A percentile compares a stretch with the other conserved stretches of the same genome.
Conservation (phyloP, 148 eudicot species). For the Fagopyrum esculentum region DNA sequence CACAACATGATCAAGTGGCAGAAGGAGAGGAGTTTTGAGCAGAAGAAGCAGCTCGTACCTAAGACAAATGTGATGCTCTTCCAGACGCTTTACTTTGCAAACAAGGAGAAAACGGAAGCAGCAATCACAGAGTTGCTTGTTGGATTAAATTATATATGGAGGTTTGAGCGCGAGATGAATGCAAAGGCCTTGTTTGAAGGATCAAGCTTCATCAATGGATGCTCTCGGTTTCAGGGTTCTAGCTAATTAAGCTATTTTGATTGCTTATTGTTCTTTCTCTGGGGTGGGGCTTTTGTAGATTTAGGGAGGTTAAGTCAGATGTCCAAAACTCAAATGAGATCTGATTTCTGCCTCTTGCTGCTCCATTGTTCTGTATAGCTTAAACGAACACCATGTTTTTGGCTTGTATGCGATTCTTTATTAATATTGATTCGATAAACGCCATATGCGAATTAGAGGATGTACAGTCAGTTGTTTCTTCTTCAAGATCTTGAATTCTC, state of each 20-base stretch:
- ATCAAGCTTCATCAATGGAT: conserved; percentile 17
- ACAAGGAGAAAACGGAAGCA: conserved; percentile 73
- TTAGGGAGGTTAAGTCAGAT: neutral
- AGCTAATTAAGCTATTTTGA: neutral
- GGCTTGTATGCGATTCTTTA: neutral
- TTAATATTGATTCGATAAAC: too few species aligned
- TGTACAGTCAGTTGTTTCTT: too few species aligned
- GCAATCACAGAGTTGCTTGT: conserved; percentile 85
- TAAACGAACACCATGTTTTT: neutral
- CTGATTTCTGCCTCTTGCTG: neutral
- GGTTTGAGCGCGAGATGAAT: conserved; percentile 87
- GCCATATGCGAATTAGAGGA: too few species aligned
- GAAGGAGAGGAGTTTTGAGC: conserved; percentile 83
- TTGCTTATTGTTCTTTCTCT: neutral
- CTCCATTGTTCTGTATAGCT: neutral
- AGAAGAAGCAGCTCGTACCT: conserved; percentile 32
- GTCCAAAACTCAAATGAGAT: neutral
- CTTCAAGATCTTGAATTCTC: too few species aligned
- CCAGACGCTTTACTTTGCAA: conserved; percentile 69
- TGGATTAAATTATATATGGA: conserved; percentile 92
- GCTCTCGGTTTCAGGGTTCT: neutral
- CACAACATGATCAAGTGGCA: conserved; percentile 97
- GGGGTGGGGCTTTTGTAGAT: neutral
- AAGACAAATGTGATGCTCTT: conserved; percentile 54
- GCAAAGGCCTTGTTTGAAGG: conserved; percentile 66